Conservation (phyloP, 2,329 filamentous ascomycete genomes). For the Aaosphaeria pasadenensis region DNA sequence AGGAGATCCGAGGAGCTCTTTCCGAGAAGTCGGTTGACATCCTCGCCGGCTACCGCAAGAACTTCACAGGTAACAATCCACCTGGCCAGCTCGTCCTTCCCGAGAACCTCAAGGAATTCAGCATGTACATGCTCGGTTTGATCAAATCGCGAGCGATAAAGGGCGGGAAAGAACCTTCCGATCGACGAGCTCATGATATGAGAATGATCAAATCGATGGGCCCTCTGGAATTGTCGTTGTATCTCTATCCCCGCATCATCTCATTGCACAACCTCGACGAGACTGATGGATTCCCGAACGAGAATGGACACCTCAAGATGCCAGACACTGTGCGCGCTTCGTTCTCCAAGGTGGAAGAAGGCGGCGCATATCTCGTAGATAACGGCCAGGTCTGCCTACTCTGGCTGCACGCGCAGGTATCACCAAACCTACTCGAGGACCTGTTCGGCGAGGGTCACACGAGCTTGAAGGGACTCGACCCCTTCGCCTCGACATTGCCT, state of each 20-base stretch:
- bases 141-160: conserved; percentile 93
- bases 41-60: conserved; percentile 86
- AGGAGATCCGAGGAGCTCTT: conserved; percentile 78
- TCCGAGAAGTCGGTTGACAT: conserved; percentile 94
- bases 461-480: conserved; percentile 72
- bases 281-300: conserved; percentile 89
- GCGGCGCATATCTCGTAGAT: conserved; percentile 90
- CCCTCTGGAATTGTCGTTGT: conserved; percentile 78
- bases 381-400: conserved; percentile 90
- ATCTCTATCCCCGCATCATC: conserved; percentile 93
- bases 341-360: conserved; percentile 85
- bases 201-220: conserved; percentile 88
- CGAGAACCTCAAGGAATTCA: conserved; percentile 92
- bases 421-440: conserved; percentile 84
- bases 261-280: conserved; percentile 85
- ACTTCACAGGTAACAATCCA: conserved; percentile 82
- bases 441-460: conserved; percentile 78
- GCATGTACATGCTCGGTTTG: conserved; percentile 91
- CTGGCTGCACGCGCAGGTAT: conserved; percentile 91
- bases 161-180: conserved; percentile 82
- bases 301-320: conserved; percentile 82
- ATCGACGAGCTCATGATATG: conserved; percentile 87
- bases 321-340: conserved; percentile 77
- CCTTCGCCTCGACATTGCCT: conserved; percentile 76
- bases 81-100: conserved; percentile 92